phyloP scores from a whole-genome alignment of 1,139 yeast species.

The Chernovozyma aurita region DNA sequence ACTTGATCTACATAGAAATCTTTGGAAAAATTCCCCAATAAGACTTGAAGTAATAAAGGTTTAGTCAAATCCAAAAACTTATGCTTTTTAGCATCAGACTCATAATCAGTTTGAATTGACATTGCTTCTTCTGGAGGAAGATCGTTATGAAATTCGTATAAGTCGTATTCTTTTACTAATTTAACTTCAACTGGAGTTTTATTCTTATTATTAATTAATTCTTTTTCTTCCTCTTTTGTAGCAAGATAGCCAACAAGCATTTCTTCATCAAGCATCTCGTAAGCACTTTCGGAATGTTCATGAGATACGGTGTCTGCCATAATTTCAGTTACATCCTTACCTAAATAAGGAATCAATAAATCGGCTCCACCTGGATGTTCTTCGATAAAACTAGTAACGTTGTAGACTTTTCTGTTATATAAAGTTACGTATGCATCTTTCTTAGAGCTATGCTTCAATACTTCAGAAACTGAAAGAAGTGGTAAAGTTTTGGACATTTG shows the following conservation, averaged over 20 bases:
- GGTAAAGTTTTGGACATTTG: slow-evolving; percentile 28
- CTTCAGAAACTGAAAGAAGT: slow-evolving; percentile 31
- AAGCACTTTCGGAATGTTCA: slow-evolving; percentile 80
- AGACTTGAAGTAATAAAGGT: slow-evolving; percentile 78
- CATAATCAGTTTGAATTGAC: slow-evolving; percentile 73
- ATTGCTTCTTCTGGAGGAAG: slow-evolving; percentile 70
- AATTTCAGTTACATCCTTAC: slow-evolving; percentile 75
- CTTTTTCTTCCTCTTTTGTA: slow-evolving; percentile 40
- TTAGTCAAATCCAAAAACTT: slow-evolving; percentile 79
- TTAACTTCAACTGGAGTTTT: slow-evolving; percentile 41
- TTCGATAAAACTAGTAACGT: slow-evolving; percentile 71
- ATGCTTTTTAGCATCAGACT: slow-evolving; percentile 67
- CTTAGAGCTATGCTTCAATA: slow-evolving; percentile 46
- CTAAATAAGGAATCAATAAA: slow-evolving; percentile 69
- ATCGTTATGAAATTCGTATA: slow-evolving; percentile 51
- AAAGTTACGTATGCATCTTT: slow-evolving; percentile 77
- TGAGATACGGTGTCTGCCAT: slow-evolving; percentile 69
- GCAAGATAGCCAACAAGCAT: slow-evolving; percentile 48
- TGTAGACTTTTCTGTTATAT: slow-evolving; percentile 68
- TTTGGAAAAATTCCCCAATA: slow-evolving; percentile 68
- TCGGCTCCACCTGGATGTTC: slow-evolving; percentile 91
- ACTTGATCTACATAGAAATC: slow-evolving; percentile 93
- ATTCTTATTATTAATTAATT: slow-evolving; percentile 37
- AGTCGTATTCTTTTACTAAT: slow-evolving; percentile 21
- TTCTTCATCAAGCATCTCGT: slow-evolving; percentile 81